These are phyloP conservation scores for Butyriboletus loyo DNA, from an alignment of 768 basidiomycete genomes.

Conservation along the genomic window DNA sequence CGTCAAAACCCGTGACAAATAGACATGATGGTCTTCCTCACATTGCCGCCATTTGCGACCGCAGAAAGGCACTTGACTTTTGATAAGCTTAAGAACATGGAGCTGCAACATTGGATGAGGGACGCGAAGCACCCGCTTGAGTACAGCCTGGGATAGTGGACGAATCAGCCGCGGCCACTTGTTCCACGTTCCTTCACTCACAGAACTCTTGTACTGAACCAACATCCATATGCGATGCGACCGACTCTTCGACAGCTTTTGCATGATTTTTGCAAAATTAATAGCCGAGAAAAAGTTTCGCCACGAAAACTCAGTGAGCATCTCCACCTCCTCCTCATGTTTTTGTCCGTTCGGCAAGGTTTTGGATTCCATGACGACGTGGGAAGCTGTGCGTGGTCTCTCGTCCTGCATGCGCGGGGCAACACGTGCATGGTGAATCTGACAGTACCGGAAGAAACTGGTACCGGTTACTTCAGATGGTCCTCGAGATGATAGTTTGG, in stretches of 20 bases:
- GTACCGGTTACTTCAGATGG: constrained; percentile 5
- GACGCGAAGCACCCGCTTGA: constrained; percentile 92
- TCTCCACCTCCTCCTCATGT: constrained; percentile 84
- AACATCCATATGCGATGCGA: constrained; percentile 95
- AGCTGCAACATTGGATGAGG: constrained; percentile 93
- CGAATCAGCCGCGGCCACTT: constrained; percentile 3
- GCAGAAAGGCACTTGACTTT: constrained; percentile 98
- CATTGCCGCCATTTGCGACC: constrained; percentile 98
- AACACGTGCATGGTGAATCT: constrained; percentile 69
- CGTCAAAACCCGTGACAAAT: constrained; percentile 9
- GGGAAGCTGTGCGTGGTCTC: constrained; percentile 58
- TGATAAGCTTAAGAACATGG: constrained; percentile 94
- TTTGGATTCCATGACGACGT: constrained; percentile 53
- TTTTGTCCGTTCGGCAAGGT: constrained; percentile 70
- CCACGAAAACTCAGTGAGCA: constrained; percentile 95
- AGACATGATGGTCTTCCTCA: constrained; percentile 36
- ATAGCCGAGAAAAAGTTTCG: constrained; percentile 96
- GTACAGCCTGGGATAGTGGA: constrained; percentile 65
- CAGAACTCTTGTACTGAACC: constrained; percentile 97
- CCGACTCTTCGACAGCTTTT: constrained; percentile 93
- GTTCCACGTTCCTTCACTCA: constrained; percentile 37
- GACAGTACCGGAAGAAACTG: constrained; percentile 97
- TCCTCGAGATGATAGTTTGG: not conserved
- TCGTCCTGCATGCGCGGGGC: constrained; percentile 61
- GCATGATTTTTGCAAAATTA: constrained; percentile 97